Percentiles rank a stretch among this genome's conserved stretches.
Conservation (phyloP, 495 filamentous ascomycete genomes). For the Jackrogersella minutella region DNA sequence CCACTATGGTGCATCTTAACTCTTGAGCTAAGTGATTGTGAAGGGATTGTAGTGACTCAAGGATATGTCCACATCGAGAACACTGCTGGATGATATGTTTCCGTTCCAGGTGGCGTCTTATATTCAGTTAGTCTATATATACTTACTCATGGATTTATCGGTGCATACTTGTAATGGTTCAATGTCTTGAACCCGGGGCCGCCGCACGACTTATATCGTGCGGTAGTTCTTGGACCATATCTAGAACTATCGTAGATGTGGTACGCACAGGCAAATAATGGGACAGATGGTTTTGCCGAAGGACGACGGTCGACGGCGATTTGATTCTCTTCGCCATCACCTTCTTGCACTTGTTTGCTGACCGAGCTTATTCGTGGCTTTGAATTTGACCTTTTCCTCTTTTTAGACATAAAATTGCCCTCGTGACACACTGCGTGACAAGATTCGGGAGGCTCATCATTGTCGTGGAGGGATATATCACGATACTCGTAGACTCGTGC, state of each 20-base stretch:
- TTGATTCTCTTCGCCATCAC: slow-evolving; percentile 7
- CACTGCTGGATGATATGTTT: slow-evolving; percentile 16
- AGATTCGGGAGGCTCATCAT: background rate
- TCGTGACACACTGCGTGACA: background rate
- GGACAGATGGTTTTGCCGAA: background rate
- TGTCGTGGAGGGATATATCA: background rate
- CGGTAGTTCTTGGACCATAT: slow-evolving; percentile 4
- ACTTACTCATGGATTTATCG: background rate
- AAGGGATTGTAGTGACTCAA: background rate
- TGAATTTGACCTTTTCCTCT: background rate
- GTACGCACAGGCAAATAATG: slow-evolving; percentile 17
- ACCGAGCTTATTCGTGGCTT: background rate
- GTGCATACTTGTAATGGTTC: slow-evolving; percentile 27
- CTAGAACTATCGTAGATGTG: slow-evolving; percentile 6
- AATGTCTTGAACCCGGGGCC: slow-evolving; percentile 10
- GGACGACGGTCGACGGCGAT: background rate
- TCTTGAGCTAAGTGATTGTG: slow-evolving; percentile 15
- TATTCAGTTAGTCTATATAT: background rate
- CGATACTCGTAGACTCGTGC: slow-evolving; percentile 13
- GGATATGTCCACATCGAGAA: background rate
- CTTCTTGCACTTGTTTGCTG: background rate
- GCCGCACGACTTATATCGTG: slow-evolving; percentile 13
- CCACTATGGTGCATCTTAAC: background rate
- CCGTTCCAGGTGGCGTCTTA: slow-evolving; percentile 14
- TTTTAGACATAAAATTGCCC: background rate